Percentiles rank a stretch among this genome's conserved stretches.
phyloP scores from a whole-genome alignment of 169 alveolate species.

The Babesia bovis region DNA sequence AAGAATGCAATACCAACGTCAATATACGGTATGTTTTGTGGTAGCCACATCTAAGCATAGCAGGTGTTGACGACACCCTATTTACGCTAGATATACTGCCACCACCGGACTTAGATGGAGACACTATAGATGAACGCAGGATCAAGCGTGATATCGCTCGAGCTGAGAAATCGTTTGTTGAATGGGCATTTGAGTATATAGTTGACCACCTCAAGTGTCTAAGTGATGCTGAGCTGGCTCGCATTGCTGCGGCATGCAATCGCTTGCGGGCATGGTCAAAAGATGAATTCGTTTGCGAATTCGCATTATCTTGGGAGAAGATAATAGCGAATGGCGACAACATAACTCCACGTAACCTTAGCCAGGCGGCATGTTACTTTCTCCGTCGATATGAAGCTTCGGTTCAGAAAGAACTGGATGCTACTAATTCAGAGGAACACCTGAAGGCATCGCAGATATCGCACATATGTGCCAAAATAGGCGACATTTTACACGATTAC shows the following conservation, averaged over 20 bases:
- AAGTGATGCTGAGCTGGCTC: conserved; percentile 22
- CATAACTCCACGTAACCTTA: conserved; percentile 12
- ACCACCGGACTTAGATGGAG: conserved; percentile 30
- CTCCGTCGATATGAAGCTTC: conserved; percentile 62
- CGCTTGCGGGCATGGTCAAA: conserved; percentile 49
- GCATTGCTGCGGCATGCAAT: conserved; percentile 51
- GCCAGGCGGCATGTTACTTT: conserved; percentile 33
- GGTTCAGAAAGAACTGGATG: conserved; percentile 30
- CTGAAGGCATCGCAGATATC: conserved; percentile 12
- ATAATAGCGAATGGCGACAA: background rate
- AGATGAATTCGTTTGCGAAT: conserved; percentile 19
- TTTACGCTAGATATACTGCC: conserved; percentile 26
- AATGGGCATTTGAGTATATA: conserved; percentile 30
- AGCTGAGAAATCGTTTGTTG: conserved; percentile 42
- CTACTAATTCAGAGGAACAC: background rate
- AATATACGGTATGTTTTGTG: conserved; percentile 3
- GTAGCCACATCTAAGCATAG: background rate
- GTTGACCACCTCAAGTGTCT: conserved; percentile 25
- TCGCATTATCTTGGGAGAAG: conserved; percentile 14
- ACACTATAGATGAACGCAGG: conserved; percentile 18
- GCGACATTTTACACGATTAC: conserved; percentile 41
- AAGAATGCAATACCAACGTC: conserved; percentile 19
- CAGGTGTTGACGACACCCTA: conserved; percentile 31
- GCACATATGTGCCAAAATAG: conserved; percentile 49
- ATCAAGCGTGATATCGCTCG: conserved; percentile 33